Evolutionary conservation across 306 rosid species (phyloP).

Genomic region (Castanea crenata): DNA sequence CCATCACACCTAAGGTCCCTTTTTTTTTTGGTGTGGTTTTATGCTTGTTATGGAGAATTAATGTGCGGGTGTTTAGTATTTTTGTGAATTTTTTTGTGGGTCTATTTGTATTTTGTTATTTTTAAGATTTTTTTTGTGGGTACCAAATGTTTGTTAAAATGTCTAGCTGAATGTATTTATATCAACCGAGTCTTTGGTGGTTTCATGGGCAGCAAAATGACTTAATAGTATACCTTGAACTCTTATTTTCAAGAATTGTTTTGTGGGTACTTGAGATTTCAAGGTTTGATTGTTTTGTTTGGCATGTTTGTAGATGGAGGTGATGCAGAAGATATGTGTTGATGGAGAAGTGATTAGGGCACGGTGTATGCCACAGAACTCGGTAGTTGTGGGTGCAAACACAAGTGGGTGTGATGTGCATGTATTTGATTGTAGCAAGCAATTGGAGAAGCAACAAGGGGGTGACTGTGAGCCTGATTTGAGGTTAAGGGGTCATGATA

Average conservation of each 20-base stretch:
- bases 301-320: slow-evolving; percentile 49
- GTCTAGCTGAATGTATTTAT: background rate
- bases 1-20: slow-evolving; percentile 58
- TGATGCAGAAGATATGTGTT: slow-evolving; percentile 57
- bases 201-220: background rate
- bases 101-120: background rate
- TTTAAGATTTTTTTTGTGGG: background rate
- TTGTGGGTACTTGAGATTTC: background rate
- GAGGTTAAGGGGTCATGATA: slow-evolving; percentile 88
- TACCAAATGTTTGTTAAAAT: slow-evolving; percentile 42
- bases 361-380: slow-evolving; percentile 81
- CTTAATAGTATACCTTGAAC: background rate
- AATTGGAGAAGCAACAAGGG: slow-evolving; percentile 35
- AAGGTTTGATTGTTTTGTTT: background rate
- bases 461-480: slow-evolving; percentile 61
- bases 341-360: slow-evolving; percentile 97
- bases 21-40: background rate
- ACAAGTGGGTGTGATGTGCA: slow-evolving; percentile 76
- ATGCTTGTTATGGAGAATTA: background rate
- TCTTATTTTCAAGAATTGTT: background rate
- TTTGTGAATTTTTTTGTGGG: background rate
- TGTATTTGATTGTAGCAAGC: slow-evolving; percentile 61
- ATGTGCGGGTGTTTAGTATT: background rate
- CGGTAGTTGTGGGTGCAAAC: slow-evolving; percentile 62
- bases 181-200: background rate